phyloP scores from a whole-genome alignment of 192 early-diverging fungal species.

The Chytriomyces hyalinus region DNA sequence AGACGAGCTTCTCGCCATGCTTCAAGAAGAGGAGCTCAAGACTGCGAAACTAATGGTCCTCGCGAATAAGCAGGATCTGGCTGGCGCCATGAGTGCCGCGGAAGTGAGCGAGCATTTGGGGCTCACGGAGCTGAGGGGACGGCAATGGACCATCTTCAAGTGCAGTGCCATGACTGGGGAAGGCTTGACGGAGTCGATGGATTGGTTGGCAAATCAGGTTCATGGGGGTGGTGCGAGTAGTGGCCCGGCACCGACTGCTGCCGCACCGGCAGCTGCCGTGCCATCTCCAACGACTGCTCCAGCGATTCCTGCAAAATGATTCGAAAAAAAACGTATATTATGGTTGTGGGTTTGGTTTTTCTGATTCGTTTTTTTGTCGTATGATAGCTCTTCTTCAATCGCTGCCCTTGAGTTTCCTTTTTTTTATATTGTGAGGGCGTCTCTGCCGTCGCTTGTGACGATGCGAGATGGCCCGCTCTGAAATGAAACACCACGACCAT shows the following conservation, averaged over 20 bases:
- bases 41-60: conserved; percentile 89
- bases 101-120: conserved; percentile 88
- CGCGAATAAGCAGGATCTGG: conserved; percentile 99
- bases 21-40: conserved; percentile 92
- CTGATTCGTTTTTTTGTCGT: background rate
- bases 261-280: background rate
- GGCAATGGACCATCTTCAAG: conserved; percentile 94
- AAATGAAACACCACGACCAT: too few species aligned
- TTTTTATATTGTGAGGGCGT: background rate
- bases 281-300: background rate
- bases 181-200: conserved; percentile 88
- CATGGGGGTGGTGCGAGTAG: conserved; percentile 27
- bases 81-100: conserved; percentile 85
- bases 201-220: conserved; percentile 76
- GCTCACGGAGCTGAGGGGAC: conserved; percentile 80
- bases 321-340: too few species aligned
- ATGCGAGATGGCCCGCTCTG: too few species aligned
- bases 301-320: too few species aligned
- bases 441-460: too few species aligned
- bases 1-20: conserved; percentile 91
- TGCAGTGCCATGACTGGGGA: conserved; percentile 94
- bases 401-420: background rate
- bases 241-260: background rate
- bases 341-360: too few species aligned
- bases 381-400: background rate